Evolutionary conservation across 345 rosid species (phyloP).

Genomic region (Salix purpurea): DNA sequence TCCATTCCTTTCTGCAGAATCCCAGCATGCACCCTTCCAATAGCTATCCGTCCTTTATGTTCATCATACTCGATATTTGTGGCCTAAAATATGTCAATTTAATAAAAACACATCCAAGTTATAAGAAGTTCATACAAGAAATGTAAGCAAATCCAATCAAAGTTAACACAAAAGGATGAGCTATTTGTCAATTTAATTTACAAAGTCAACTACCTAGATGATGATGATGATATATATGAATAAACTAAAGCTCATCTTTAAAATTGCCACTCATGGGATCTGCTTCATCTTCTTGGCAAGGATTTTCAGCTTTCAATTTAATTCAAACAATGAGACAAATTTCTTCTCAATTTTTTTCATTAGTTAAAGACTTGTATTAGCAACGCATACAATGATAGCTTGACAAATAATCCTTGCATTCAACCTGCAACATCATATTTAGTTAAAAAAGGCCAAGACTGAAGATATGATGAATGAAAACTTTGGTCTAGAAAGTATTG

Average conservation of each 20-base stretch:
- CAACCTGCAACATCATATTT: background rate
- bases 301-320: background rate
- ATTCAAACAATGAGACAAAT: background rate
- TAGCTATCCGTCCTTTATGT: conserved; percentile 96
- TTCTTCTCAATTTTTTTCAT: background rate
- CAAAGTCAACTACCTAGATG: background rate
- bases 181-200: background rate
- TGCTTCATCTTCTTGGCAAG: conserved; percentile 3
- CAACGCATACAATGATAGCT: background rate
- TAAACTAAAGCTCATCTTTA: background rate
- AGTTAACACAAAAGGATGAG: background rate
- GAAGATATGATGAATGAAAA: background rate
- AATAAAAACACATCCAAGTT: background rate
- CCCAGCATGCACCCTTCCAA: conserved; percentile 95
- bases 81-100: conserved; percentile 38
- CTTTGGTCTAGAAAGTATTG: background rate
- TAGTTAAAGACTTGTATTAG: background rate
- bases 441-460: background rate
- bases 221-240: background rate
- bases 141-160: background rate
- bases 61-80: conserved; percentile 94
- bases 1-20: conserved; percentile 77
- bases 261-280: background rate
- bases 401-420: background rate
- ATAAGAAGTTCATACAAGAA: background rate